Conservation (phyloP, 768 basidiomycete genomes). For the Lentinus brumalis region DNA sequence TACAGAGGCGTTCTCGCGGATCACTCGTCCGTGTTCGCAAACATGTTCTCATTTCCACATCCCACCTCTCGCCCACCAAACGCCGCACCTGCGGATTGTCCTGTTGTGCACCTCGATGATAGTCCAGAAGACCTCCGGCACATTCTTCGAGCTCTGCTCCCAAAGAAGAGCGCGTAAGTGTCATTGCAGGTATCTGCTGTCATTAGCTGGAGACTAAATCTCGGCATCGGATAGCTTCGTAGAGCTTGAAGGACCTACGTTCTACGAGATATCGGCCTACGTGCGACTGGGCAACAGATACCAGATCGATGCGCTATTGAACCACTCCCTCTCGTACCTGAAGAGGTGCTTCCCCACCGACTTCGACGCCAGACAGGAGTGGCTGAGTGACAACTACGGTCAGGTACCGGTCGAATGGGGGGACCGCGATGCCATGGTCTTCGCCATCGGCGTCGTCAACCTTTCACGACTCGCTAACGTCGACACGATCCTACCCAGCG, state of each 20-base stretch:
- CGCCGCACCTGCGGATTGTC: not conserved
- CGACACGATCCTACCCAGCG: not conserved
- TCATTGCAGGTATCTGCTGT: too few species aligned
- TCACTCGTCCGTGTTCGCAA: conserved; percentile 25
- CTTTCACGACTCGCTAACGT: not conserved
- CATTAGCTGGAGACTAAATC: too few species aligned
- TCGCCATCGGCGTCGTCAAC: not conserved
- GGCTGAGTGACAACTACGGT: too few species aligned
- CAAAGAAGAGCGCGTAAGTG: not conserved
- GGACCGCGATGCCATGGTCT: too few species aligned
- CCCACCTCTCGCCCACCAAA: not conserved
- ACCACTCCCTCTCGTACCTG: conserved; percentile 4
- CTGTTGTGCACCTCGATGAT: not conserved
- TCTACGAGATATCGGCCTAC: not conserved
- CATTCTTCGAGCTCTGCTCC: not conserved
- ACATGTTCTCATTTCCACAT: conserved; percentile 24
- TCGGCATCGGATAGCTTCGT: too few species aligned
- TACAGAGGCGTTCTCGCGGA: conserved; percentile 25
- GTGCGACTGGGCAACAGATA: conserved; percentile 18
- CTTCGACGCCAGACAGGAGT: not conserved
- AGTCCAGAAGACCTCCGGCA: not conserved
- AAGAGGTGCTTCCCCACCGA: conserved; percentile 2
- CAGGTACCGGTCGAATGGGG: too few species aligned
- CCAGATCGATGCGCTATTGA: conserved; percentile 1
- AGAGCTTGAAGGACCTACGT: too few species aligned